phyloP scores from a whole-genome alignment of 116 monocot genomes.

The Papilionanthe hybrid region DNA sequence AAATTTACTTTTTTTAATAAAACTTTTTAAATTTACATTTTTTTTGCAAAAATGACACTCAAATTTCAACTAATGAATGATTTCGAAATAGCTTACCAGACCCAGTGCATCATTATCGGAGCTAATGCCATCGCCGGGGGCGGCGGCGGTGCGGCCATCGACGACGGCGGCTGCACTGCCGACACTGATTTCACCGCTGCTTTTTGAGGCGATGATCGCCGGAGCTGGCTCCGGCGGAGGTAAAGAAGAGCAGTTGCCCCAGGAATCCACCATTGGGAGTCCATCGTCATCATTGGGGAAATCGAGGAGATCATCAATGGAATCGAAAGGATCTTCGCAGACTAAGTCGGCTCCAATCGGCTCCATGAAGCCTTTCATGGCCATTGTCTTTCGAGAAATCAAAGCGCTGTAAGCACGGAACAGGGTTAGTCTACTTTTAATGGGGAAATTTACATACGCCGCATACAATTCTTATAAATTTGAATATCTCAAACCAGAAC shows the following conservation, averaged over 20 bases:
- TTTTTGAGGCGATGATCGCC: neutral
- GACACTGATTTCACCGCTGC: neutral
- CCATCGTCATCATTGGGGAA: constrained; percentile 29
- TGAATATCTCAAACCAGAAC: too few relatives aligned
- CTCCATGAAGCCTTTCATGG: constrained; percentile 10
- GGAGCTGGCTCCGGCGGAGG: neutral
- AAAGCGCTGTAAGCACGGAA: neutral
- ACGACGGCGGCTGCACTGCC: neutral
- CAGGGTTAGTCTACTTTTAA: neutral
- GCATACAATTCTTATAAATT: too few relatives aligned
- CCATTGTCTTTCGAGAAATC: constrained; percentile 5
- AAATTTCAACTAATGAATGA: neutral
- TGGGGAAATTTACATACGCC: too few relatives aligned
- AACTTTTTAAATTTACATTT: neutral
- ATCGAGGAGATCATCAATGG: constrained; percentile 39
- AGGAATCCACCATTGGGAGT: constrained; percentile 12
- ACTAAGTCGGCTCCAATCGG: neutral
- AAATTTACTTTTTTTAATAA: neutral
- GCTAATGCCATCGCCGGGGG: neutral
- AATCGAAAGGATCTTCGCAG: constrained; percentile 27
- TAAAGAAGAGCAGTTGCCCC: neutral
- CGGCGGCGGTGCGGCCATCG: neutral
- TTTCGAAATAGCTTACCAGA: neutral
- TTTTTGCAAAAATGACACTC: neutral
- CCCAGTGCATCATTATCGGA: constrained; percentile 13